Evolutionary conservation across 352 stramenopile genomes (phyloP), one percentile per base, ranked within the genome.

Genomic region (Peronosclerospora sorghi): DNA sequence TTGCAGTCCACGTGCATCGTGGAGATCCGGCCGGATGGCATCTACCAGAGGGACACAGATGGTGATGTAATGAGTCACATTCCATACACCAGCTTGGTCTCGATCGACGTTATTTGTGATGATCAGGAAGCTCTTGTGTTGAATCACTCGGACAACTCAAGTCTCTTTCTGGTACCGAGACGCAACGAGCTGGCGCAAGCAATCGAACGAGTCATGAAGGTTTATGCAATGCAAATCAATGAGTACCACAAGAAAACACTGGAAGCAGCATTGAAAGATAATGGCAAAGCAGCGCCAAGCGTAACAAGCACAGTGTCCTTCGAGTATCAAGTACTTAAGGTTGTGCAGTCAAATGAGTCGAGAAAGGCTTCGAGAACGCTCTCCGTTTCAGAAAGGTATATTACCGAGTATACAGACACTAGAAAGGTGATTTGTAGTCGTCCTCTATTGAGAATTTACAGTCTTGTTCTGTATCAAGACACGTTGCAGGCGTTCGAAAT

Each of bases 161-260:
- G 77, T 48, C 45, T 90, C 7, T 90, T 90, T 32, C 39, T 84
- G 35, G 68, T 87, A 0, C 53, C 65, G 35, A 68, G 62, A 50
- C 73, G 74, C 12, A 83, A 70, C 5, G 77, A 87, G 19, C 63
- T 90, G 27, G 73, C 71, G n/a, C 67, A 73, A 43, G 66, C 62
- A 0, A 87, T 90, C 32, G 69, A 78, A 20, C 52, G 56, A 30
- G 65, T 85, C 10, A 86, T 87, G 70, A 66, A 68, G n/a, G 62
- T 65, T 3, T 90, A 87, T 36, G 69, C 65, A 10, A 90, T 90
- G 59, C 63, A 69, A 35, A 82, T 90, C 14, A 87, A 90, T 48
- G 74, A 90, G 34, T 90, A 90, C 42, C 58, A 69, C 15, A 85
- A 90, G 52, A 87, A 87, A 48, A 85, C 74, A 5, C 62, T 90